Conservation (phyloP, 768 basidiomycete genomes). For the Trametes meyenii region DNA sequence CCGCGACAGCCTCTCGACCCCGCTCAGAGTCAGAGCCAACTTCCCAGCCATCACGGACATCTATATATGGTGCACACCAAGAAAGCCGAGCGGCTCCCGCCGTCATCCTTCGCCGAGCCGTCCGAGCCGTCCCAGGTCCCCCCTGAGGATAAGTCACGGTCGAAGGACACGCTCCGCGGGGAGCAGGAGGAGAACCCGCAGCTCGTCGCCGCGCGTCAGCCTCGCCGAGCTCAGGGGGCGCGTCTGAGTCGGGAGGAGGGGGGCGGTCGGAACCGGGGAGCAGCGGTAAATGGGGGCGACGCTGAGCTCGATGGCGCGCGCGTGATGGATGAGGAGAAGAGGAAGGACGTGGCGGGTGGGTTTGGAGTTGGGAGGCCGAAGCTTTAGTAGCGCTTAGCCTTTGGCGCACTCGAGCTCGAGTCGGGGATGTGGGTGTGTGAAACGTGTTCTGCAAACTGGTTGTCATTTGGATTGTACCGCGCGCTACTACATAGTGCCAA, state of each 20-base stretch:
- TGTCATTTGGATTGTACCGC: too few species aligned
- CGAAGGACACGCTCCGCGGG: conserved; percentile 28
- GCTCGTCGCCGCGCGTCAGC: conserved; percentile 25
- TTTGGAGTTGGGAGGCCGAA: conserved; percentile 9
- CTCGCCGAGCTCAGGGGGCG: too few species aligned
- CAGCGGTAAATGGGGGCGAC: conserved; percentile 4
- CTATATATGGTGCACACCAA: conserved; percentile 3
- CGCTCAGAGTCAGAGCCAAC: too few species aligned
- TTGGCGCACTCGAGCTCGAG: too few species aligned
- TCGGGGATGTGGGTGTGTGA: too few species aligned
- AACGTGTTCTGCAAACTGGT: too few species aligned
- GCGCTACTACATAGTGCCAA: too few species aligned
- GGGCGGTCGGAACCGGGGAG: not conserved
- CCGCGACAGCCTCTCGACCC: too few species aligned
- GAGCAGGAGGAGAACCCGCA: conserved; percentile 40
- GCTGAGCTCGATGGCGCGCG: too few species aligned
- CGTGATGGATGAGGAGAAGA: conserved; percentile 9
- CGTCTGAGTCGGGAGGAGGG: conserved; percentile 6
- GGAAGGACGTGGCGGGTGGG: conserved; percentile 15
- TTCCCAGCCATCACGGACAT: too few species aligned
- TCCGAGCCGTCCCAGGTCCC: conserved; percentile 32
- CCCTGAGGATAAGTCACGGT: conserved; percentile 34
- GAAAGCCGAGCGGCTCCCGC: conserved; percentile 22
- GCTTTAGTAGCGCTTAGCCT: too few species aligned
- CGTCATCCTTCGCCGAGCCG: conserved; percentile 33